Conservation (phyloP, 73 alveolate genomes). For the Durusdinium trenchii region DNA sequence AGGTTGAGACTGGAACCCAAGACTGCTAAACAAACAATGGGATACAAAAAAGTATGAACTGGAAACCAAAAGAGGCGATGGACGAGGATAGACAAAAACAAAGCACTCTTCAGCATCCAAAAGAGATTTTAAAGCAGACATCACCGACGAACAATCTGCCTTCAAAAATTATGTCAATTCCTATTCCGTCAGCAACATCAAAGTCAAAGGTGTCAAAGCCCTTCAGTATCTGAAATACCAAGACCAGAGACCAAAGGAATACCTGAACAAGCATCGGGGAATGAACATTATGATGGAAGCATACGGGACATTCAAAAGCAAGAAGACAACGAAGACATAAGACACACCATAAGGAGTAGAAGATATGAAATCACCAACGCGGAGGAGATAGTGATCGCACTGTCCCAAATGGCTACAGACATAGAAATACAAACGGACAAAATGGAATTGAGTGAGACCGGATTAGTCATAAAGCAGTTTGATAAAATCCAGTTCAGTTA, state of each 20-base stretch:
- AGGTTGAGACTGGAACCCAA: neutral
- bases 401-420: constrained; percentile 28
- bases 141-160: too few species aligned
- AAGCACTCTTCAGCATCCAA: too few species aligned
- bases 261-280: neutral
- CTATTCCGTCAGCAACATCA: neutral
- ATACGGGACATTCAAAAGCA: neutral
- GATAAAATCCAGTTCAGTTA: neutral
- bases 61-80: neutral
- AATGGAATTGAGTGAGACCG: neutral
- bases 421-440: neutral
- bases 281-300: neutral
- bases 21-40: neutral
- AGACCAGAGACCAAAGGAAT: neutral
- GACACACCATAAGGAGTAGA: neutral
- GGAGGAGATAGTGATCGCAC: neutral
- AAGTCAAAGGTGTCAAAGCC: neutral
- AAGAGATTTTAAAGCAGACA: too few species aligned
- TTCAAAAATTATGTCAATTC: neutral
- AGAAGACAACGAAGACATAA: neutral
- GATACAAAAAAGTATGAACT: neutral
- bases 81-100: neutral
- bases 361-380: neutral
- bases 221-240: neutral
- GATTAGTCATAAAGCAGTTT: neutral